Evolutionary conservation across 2,329 filamentous ascomycete genomes (phyloP), one percentile per base, ranked within the genome.

Genomic region (Colletotrichum cereale): DNA sequence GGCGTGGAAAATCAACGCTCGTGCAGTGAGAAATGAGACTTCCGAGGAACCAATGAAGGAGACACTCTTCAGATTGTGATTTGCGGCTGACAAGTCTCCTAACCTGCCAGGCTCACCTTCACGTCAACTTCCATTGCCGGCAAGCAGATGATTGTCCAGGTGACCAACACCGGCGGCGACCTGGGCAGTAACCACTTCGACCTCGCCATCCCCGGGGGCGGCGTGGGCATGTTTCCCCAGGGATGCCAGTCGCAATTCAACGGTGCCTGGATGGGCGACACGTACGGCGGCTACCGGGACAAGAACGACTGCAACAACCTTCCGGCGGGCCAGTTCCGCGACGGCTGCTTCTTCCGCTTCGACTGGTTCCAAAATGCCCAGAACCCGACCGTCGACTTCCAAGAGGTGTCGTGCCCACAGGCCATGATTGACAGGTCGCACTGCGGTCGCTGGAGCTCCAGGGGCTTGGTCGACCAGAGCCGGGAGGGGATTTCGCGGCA

Each of bases 121-220:
- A 87, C 84, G 1, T 80, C 79, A 55, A 86, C 86, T 5, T 80
- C 86, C 6, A 84, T 89, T 24, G 79, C 82, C 36, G 89, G 89
- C 63, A 91, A 91, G 82, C 87, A 84, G 71, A 89, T 91, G 87
- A 83, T 92, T 65, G 86, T 92, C n/a, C 90, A 92, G 77, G 87
- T 88, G 12, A 90, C 88, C 44, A 91, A 91, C 79, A 91, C 89
- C 2, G 89, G 89, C 44, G 83, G 83, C 26, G 89, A 91, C 76
- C 81, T 90, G 12, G 83, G 83, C 47, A 75, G 77, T 42, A 89
- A 90, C 77, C 89, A 91, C 74, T 91, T 91, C 75, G 88, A 91
- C 79, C 77, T 91, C 29, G 77, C 84, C 79, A 86, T 88, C 44
- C 86, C 86, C 4, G 88, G 88, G 12, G 88, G 88, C 66, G 88